Evolutionary conservation across 2,329 filamentous ascomycete genomes (phyloP).

Genomic region (Fusarium floridanum): DNA sequence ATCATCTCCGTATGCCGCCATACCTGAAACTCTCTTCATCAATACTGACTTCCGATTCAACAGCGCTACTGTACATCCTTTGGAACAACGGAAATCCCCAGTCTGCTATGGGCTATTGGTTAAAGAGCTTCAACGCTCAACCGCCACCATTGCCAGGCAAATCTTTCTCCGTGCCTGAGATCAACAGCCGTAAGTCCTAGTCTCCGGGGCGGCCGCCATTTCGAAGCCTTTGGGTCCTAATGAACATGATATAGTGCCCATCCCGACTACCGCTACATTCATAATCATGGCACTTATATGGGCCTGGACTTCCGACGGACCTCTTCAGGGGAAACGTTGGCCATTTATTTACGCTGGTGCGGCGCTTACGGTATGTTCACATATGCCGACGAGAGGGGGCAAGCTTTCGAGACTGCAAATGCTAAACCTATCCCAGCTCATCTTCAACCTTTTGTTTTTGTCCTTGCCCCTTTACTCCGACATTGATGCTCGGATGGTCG

Average conservation of each 20-base stretch:
- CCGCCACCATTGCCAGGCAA: slow-evolving; percentile 31
- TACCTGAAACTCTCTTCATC: not conserved
- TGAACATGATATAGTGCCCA: slow-evolving; percentile 15
- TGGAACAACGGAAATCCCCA: slow-evolving; percentile 37
- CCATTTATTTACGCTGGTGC: slow-evolving; percentile 38
- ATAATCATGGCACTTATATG: slow-evolving; percentile 30
- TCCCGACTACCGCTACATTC: slow-evolving; percentile 34
- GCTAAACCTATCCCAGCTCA: not conserved
- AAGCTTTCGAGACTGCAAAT: not conserved
- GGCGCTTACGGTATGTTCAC: slow-evolving; percentile 21
- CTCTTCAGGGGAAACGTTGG: slow-evolving; percentile 25
- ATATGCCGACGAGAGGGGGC: not conserved
- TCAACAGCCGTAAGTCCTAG: slow-evolving; percentile 25
- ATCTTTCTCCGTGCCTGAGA: slow-evolving; percentile 21
- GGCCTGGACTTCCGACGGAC: slow-evolving; percentile 39
- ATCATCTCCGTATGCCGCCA: slow-evolving; percentile 20
- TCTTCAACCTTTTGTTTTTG: slow-evolving; percentile 20
- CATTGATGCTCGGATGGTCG: slow-evolving; percentile 19
- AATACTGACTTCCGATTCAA: not conserved
- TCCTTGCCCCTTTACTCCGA: slow-evolving; percentile 35
- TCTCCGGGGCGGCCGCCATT: not conserved
- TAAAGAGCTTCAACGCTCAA: slow-evolving; percentile 34
- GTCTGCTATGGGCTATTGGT: slow-evolving; percentile 35
- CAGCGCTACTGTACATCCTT: slow-evolving; percentile 31
- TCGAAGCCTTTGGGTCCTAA: not conserved